Evolutionary conservation across 148 eudicot species (phyloP), one percentile per base, ranked within the genome.

Genomic region (Vaccinium corymbosum): DNA sequence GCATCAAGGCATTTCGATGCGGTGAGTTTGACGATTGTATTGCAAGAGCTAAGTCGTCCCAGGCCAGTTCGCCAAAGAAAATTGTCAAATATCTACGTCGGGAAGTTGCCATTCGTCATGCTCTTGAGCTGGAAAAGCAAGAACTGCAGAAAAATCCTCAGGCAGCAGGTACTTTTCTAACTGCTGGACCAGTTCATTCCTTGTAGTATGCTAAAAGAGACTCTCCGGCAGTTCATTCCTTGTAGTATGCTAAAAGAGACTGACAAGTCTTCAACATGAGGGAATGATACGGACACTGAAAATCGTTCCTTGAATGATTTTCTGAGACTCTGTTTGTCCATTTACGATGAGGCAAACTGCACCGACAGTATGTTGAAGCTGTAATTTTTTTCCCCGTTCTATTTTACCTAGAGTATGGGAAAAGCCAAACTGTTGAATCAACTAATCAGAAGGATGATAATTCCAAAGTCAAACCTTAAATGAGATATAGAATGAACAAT

Each of bases 1-100:
- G 82, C 19, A 64, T 86, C 55, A 88, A 87, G 86, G 75, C 87
- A 78, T 89, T 85, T 76, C 80, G 88, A 64, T 78, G 88, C 76
- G 81, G 82, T 51, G 89, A 87, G 81, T 87, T 87, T 62, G 82
- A 82, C 72, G 85, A 80, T 59, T 86, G 82, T 27, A 84, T 85
- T 74, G 62, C 66, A 62, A 59, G 38, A 78, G 86, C 84, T 57
- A 81, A 83, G 59, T 64, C 86, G 7, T 78, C 75, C 35, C 55
- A 25, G 80, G 27, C 61, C 79, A 42, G 38, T 48, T 38, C 16
- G 70, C 27, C 74, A 17, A 72, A 22, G 62, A 56, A 79, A 64
- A 48, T 22, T 73, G 20, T 27, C 48, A 82, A 85, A 57, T 81
- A 85, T 64, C 83, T 79, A 53, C 35, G 16, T 38, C 76, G 79